Conservation (phyloP, 352 stramenopile genomes). For the Phytophthora melonis region DNA sequence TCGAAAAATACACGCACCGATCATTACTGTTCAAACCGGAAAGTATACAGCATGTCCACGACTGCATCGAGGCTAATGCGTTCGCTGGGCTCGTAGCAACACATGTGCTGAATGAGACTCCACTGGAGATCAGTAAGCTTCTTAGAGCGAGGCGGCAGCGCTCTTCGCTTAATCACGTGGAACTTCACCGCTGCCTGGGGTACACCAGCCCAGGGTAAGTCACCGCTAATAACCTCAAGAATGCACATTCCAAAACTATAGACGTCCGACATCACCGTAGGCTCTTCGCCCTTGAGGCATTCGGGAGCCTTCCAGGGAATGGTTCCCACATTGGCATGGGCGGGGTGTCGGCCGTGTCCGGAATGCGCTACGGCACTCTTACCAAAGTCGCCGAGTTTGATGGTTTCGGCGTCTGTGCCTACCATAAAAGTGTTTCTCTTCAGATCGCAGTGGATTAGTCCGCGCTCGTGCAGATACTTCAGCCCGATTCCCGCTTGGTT, state of each 20-base stretch:
- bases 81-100: slow-evolving; percentile 23
- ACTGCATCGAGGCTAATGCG: slow-evolving; percentile 30
- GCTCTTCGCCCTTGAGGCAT: slow-evolving; percentile 10
- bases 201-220: slow-evolving; percentile 30
- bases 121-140: slow-evolving; percentile 31
- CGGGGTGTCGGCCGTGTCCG: slow-evolving; percentile 6
- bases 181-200: slow-evolving; percentile 37
- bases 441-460: slow-evolving; percentile 39
- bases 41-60: slow-evolving; percentile 35
- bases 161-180: slow-evolving; percentile 29
- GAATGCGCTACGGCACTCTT: slow-evolving; percentile 34
- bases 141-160: slow-evolving; percentile 22
- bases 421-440: slow-evolving; percentile 46
- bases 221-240: slow-evolving; percentile 34
- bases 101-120: slow-evolving; percentile 41
- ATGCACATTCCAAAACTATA: slow-evolving; percentile 47
- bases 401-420: slow-evolving; percentile 32
- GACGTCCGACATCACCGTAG: slow-evolving; percentile 32
- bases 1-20: not conserved
- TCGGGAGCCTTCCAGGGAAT: no score
- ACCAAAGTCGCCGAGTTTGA: slow-evolving; percentile 44
- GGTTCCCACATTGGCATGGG: slow-evolving; percentile 12
- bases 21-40: slow-evolving; percentile 19
- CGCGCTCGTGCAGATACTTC: slow-evolving; percentile 37
- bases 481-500: slow-evolving; percentile 34